Evolutionary conservation across 2,329 filamentous ascomycete genomes (phyloP).

Genomic region (Aspergillus intermedius): DNA sequence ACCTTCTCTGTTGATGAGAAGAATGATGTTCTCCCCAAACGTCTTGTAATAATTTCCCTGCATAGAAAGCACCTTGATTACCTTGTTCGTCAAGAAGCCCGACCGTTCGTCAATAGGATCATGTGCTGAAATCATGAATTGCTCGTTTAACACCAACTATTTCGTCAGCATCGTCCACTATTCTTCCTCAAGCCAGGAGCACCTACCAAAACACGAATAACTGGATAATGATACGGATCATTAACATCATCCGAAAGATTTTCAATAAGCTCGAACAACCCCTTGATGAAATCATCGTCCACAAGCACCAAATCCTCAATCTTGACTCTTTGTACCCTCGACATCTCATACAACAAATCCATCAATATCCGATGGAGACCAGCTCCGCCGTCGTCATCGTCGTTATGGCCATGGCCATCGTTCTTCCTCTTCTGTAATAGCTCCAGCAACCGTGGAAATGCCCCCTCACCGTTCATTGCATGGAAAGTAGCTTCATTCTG

Average conservation of each 20-base stretch:
- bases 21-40: conserved; percentile 95
- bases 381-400: conserved; percentile 36
- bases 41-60: conserved; percentile 79
- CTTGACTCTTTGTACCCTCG: conserved; percentile 75
- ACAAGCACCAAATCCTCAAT: conserved; percentile 66
- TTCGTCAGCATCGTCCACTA: background rate
- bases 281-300: conserved; percentile 72
- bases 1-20: conserved; percentile 86
- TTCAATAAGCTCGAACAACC: conserved; percentile 83
- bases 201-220: conserved; percentile 83
- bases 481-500: conserved; percentile 71
- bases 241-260: conserved; percentile 76
- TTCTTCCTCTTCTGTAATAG: conserved; percentile 61
- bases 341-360: conserved; percentile 94
- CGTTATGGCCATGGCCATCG: conserved; percentile 30
- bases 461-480: conserved; percentile 79
- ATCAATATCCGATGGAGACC: conserved; percentile 73
- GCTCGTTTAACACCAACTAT: conserved; percentile 90
- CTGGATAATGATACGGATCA: conserved; percentile 92
- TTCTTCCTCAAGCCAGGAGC: background rate
- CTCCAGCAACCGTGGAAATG: conserved; percentile 76
- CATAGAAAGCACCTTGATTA: conserved; percentile 82
- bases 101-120: conserved; percentile 38
- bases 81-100: conserved; percentile 72
- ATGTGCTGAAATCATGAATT: conserved; percentile 82